phyloP scores from a whole-genome alignment of 305 asterid species.

The Nicotiana rustica region DNA sequence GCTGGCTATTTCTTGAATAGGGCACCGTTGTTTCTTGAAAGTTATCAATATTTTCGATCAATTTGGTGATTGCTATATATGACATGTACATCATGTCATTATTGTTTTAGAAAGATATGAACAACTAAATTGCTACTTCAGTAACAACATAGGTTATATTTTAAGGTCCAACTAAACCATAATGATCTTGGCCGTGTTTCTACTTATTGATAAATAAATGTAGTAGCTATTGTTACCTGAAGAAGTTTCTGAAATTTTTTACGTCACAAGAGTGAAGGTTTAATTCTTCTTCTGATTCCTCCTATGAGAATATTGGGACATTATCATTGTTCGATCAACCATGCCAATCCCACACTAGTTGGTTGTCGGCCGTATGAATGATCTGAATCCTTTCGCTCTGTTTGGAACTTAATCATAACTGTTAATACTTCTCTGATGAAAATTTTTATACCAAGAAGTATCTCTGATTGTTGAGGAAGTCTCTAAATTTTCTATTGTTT shows the following conservation, averaged over 20 bases:
- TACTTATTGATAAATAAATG: neutral
- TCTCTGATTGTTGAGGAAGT: constrained; percentile 19
- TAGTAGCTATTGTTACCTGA: neutral
- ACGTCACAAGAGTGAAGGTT: constrained; percentile 10
- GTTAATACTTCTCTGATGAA: neutral
- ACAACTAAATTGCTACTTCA: too few relatives aligned
- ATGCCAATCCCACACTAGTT: neutral
- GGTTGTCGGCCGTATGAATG: neutral
- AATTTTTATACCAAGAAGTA: neutral
- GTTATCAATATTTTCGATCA: too few relatives aligned
- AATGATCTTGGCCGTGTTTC: neutral
- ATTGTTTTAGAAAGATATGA: too few relatives aligned
- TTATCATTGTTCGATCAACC: neutral
- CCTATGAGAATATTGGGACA: neutral
- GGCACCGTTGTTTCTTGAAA: too few relatives aligned
- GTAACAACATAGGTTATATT: neutral
- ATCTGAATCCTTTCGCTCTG: neutral
- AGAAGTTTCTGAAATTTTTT: neutral
- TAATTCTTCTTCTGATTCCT: neutral
- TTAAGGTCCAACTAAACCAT: neutral
- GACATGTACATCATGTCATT: too few relatives aligned
- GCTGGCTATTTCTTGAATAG: too few relatives aligned
- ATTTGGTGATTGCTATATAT: too few relatives aligned
- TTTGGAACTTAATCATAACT: neutral
- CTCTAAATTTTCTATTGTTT: neutral